These are phyloP conservation scores for Lodderomyces orthopsilosis DNA, from an alignment of 1,139 yeast species.

Conservation along the genomic window DNA sequence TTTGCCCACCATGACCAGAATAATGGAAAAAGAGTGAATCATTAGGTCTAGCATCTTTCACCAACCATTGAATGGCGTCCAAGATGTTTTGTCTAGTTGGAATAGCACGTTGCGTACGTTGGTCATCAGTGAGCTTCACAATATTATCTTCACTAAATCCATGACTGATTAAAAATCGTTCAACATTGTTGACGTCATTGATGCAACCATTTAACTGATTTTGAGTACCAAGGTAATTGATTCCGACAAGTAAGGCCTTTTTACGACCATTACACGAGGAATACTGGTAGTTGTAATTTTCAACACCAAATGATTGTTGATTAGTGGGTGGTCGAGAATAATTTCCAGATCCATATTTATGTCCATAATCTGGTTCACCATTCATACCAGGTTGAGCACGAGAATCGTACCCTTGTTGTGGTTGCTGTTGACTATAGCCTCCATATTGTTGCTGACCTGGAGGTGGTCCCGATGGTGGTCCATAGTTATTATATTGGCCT, in stretches of 20 bases:
- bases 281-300: conserved; percentile 53
- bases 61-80: conserved; percentile 91
- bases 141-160: conserved; percentile 79
- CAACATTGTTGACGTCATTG: conserved; percentile 72
- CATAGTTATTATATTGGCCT: conserved; percentile 10
- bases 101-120: conserved; percentile 55
- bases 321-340: conserved; percentile 26
- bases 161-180: conserved; percentile 51
- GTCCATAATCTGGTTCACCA: conserved; percentile 9
- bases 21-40: conserved; percentile 80
- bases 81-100: conserved; percentile 80
- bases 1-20: conserved; percentile 93
- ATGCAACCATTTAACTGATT: conserved; percentile 82
- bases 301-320: conserved; percentile 33
- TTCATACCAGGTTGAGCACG: conserved; percentile 3
- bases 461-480: conserved; percentile 15
- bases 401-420: conserved; percentile 1
- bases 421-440: conserved; percentile 10
- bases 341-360: conserved; percentile 13
- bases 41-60: conserved; percentile 77
- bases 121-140: conserved; percentile 81
- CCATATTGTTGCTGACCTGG: conserved; percentile 9
- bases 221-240: conserved; percentile 76
- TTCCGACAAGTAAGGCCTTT: conserved; percentile 83
- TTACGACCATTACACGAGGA: conserved; percentile 73